Percentiles rank a stretch among this genome's conserved stretches.
Evolutionary conservation across 768 basidiomycete species (phyloP).

Genomic region (Xerocomellus dryophilus): DNA sequence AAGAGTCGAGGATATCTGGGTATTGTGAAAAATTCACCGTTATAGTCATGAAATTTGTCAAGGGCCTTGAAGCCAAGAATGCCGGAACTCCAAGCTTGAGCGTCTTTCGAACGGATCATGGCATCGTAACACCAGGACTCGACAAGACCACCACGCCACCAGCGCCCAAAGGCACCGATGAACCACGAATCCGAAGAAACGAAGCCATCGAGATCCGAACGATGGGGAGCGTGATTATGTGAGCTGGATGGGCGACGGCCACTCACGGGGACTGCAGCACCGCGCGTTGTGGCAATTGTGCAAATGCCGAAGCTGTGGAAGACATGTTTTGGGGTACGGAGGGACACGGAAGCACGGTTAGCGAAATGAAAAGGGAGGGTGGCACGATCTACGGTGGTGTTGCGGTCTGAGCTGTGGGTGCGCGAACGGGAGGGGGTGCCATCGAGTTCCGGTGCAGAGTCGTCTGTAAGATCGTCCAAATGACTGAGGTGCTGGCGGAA

Average conservation of each 20-base stretch:
- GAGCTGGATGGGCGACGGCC: constrained; percentile 48
- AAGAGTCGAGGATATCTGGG: not conserved
- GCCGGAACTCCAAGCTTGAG: constrained; percentile 75
- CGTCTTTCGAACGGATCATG: constrained; percentile 58
- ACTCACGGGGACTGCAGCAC: constrained; percentile 44
- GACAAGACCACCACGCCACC: constrained; percentile 85
- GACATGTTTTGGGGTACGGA: constrained; percentile 87
- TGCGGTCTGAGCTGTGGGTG: constrained; percentile 24
- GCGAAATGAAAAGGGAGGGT: constrained; percentile 70
- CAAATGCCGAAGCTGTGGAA: constrained; percentile 86
- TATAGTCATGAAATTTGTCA: constrained; percentile 65
- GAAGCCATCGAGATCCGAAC: constrained; percentile 40
- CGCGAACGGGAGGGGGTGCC: constrained; percentile 27
- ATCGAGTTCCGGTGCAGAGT: constrained; percentile 39
- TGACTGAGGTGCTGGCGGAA: constrained; percentile 92
- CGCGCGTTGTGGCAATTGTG: constrained; percentile 61
- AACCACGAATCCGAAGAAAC: constrained; percentile 81
- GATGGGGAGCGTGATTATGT: constrained; percentile 23
- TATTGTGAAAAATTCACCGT: constrained; percentile 44
- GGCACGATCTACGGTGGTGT: constrained; percentile 23
- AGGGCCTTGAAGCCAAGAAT: constrained; percentile 72
- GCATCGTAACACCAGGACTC: constrained; percentile 78
- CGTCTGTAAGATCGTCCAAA: constrained; percentile 66
- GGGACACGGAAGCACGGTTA: constrained; percentile 87
- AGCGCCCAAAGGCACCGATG: constrained; percentile 85